Evolutionary conservation across 2,329 filamentous ascomycete genomes (phyloP).

Genomic region (Penicillium janthinellum): DNA sequence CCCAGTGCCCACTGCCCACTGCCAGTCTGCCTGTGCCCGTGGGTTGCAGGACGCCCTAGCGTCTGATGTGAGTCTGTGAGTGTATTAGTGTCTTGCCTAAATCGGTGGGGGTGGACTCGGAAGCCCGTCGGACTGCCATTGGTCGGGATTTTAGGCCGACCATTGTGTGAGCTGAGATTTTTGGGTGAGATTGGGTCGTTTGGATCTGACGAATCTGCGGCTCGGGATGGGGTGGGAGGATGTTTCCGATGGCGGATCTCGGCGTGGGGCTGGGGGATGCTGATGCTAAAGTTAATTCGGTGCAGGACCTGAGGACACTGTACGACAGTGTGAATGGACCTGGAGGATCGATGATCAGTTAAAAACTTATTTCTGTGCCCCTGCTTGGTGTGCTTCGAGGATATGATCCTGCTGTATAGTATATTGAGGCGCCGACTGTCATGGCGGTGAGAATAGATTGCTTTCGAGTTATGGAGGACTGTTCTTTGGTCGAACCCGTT

Average conservation of each 20-base stretch:
- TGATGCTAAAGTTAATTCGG: neutral
- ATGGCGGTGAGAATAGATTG: no score
- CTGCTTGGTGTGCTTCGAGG: no score
- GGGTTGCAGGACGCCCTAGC: no score
- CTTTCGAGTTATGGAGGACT: neutral
- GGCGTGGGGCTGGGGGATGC: neutral
- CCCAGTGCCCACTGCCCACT: no score
- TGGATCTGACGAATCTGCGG: neutral
- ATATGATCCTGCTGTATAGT: no score
- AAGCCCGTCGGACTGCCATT: neutral
- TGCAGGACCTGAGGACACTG: no score
- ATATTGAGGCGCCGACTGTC: no score
- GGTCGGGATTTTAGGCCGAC: neutral
- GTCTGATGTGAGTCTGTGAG: neutral
- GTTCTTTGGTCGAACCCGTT: neutral
- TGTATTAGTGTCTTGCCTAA: neutral
- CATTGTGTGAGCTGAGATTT: neutral
- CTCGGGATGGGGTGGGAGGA: neutral
- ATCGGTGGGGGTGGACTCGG: neutral
- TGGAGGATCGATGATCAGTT: no score
- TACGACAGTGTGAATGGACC: no score
- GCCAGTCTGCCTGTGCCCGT: no score
- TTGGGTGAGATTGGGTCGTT: neutral
- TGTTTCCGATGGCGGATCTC: neutral
- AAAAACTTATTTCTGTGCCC: no score